Evolutionary conservation across 306 rosid genomes (phyloP), one percentile per base, ranked within the genome.

Genomic region (Prunus mongolica): DNA sequence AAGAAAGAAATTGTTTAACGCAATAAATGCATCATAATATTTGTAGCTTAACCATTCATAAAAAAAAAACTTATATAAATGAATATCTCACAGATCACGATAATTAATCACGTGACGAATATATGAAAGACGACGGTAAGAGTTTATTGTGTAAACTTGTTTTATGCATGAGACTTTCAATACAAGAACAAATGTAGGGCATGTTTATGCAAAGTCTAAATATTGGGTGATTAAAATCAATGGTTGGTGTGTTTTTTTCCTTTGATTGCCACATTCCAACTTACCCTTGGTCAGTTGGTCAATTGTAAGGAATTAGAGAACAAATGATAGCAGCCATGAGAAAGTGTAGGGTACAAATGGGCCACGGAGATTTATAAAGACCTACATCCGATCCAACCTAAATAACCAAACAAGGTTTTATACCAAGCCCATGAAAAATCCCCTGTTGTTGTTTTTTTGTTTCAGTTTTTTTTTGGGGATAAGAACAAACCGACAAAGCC

Each of bases 391-490:
- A 15, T 6, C 58, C 58, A 22, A 11, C 34, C 16, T 6, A 63
- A 28, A 15, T 16, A 60, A 13, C 32, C 0, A 0, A 22, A 56
- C 28, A 56, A 0, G 12, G 24, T n/a, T 20, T 56, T 16, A 2
- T 60, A 13, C 65, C 4, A 24, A 24, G 16, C 25, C 65, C 19
- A 60, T 24, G 34, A 25, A 16, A 22, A 11, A 3, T 22, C 16
- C 65, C 5, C n/a, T 18, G 19, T 1, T 15, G 4, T 60, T 60
- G 30, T 60, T 5, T 8, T 28, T 13, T 5, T 24, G 25, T 24
- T 24, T 24, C 25, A 0, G 1, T 0, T 0, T 0, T 5, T 13
- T 15, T 62, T 7, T 8, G 0, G 0, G 27, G 45, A 14, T 3
- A 15, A 62, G n/a, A 13, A 62, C 44, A 62, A 28, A 15, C 45